Evolutionary conservation across 805 yeast species (phyloP).

Genomic region (Schwanniomyces yamadae): DNA sequence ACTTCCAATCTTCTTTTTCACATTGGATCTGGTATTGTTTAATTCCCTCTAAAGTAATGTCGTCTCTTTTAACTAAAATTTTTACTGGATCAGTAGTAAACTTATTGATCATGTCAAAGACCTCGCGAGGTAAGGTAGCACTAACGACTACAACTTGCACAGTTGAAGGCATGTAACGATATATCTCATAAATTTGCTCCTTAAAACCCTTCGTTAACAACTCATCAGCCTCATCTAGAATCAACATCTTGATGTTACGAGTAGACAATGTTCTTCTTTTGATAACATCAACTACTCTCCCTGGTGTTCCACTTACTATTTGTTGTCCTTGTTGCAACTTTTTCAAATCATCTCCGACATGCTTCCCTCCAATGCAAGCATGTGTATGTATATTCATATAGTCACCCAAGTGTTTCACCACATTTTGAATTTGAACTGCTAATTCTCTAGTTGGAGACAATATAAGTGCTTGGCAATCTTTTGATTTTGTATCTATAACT

Average conservation of each 20-base stretch:
- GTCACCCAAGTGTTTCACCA: slow-evolving; percentile 81
- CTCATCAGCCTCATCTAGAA: slow-evolving; percentile 97
- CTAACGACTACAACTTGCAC: slow-evolving; percentile 92
- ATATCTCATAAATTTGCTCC: slow-evolving; percentile 91
- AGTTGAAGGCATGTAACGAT: slow-evolving; percentile 75
- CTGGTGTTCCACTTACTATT: slow-evolving; percentile 96
- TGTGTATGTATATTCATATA: slow-evolving; percentile 83
- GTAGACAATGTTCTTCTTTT: slow-evolving; percentile 75
- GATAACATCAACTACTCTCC: slow-evolving; percentile 89
- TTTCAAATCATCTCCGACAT: slow-evolving; percentile 76
- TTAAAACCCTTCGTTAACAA: slow-evolving; percentile 89
- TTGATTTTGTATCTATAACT: slow-evolving; percentile 68
- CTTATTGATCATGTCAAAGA: slow-evolving; percentile 85
- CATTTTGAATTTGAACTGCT: slow-evolving; percentile 90
- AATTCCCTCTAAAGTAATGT: slow-evolving; percentile 90
- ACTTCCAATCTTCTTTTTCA: slow-evolving; percentile 91
- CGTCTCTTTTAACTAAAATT: slow-evolving; percentile 92
- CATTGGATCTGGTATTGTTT: slow-evolving; percentile 89
- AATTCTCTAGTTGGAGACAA: slow-evolving; percentile 96
- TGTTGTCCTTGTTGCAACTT: slow-evolving; percentile 78
- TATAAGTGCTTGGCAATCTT: slow-evolving; percentile 84
- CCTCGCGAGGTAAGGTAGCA: slow-evolving; percentile 92
- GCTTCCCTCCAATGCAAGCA: slow-evolving; percentile 94
- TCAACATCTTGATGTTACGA: slow-evolving; percentile 78
- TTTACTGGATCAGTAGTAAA: slow-evolving; percentile 93